Conservation (phyloP, 2,329 filamentous ascomycete species). For the Stagonosporopsis cucurbitacearum region DNA sequence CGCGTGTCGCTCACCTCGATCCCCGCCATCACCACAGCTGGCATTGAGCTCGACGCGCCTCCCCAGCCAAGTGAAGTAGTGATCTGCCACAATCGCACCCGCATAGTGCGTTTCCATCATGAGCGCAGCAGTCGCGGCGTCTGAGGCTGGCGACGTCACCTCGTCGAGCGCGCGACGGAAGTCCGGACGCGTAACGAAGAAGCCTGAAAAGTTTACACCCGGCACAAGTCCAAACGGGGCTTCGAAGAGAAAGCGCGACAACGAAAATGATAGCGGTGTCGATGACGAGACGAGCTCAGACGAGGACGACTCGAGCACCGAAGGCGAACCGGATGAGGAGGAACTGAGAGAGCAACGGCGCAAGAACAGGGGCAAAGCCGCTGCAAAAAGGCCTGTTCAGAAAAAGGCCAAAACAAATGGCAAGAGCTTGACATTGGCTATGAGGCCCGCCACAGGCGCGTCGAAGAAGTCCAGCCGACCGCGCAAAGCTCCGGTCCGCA, state of each 20-base stretch:
- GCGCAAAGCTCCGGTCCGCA: constrained; percentile 59
- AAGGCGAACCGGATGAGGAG: constrained; percentile 50
- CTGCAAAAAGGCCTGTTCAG: constrained; percentile 49
- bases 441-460: constrained; percentile 55
- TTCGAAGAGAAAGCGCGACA: constrained; percentile 47
- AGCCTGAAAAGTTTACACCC: constrained; percentile 43
- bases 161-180: constrained; percentile 46
- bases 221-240: constrained; percentile 38
- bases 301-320: constrained; percentile 42
- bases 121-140: constrained; percentile 38
- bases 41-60: constrained; percentile 29
- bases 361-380: constrained; percentile 40
- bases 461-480: constrained; percentile 52
- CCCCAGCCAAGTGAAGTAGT: background rate
- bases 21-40: constrained; percentile 29
- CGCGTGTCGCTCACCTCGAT: constrained; percentile 21
- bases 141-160: constrained; percentile 32
- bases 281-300: constrained; percentile 38
- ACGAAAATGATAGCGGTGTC: constrained; percentile 39
- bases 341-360: constrained; percentile 46
- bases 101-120: constrained; percentile 37
- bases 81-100: constrained; percentile 9
- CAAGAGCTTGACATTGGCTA: constrained; percentile 59
- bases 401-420: constrained; percentile 64
- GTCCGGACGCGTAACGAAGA: constrained; percentile 51